Evolutionary conservation across 176 grass and related monocot species (phyloP).

Genomic region (Lolium rigidum): DNA sequence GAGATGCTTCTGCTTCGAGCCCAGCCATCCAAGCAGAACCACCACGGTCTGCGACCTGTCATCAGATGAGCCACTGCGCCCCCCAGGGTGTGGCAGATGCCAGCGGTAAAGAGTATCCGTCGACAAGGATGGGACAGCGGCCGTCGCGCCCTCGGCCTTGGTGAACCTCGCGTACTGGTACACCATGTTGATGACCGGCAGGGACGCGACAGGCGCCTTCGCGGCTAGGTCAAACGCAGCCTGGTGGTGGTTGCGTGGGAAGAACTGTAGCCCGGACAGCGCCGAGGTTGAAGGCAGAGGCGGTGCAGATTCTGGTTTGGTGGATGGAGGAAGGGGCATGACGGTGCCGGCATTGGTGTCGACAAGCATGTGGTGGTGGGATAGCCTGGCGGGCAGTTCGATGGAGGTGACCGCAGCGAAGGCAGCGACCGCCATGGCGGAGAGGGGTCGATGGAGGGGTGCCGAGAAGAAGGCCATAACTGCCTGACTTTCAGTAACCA

Average conservation of each 20-base stretch:
- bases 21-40: slow-evolving; percentile 91
- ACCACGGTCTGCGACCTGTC: slow-evolving; percentile 75
- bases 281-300: slow-evolving; percentile 4
- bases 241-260: slow-evolving; percentile 21
- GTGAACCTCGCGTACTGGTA: slow-evolving; percentile 76
- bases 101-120: slow-evolving; percentile 77
- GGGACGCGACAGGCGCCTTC: slow-evolving; percentile 46
- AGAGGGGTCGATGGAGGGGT: slow-evolving; percentile 70
- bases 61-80: not conserved
- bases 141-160: slow-evolving; percentile 19
- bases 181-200: slow-evolving; percentile 58
- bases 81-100: slow-evolving; percentile 77
- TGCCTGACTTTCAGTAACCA: not conserved
- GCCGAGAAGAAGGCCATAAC: slow-evolving; percentile 57
- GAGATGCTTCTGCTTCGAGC: slow-evolving; percentile 86
- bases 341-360: not conserved
- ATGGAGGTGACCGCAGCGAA: slow-evolving; percentile 71
- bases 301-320: not conserved
- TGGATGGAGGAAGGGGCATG: not conserved
- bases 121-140: slow-evolving; percentile 32
- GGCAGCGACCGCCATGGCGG: slow-evolving; percentile 69
- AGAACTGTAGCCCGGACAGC: slow-evolving; percentile 28
- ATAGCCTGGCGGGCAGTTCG: slow-evolving; percentile 59
- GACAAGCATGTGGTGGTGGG: slow-evolving; percentile 47
- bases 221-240: not conserved